Evolutionary conservation across 1,284 basidiomycete genomes (phyloP).

Genomic region (Clitocybe nebularis): DNA sequence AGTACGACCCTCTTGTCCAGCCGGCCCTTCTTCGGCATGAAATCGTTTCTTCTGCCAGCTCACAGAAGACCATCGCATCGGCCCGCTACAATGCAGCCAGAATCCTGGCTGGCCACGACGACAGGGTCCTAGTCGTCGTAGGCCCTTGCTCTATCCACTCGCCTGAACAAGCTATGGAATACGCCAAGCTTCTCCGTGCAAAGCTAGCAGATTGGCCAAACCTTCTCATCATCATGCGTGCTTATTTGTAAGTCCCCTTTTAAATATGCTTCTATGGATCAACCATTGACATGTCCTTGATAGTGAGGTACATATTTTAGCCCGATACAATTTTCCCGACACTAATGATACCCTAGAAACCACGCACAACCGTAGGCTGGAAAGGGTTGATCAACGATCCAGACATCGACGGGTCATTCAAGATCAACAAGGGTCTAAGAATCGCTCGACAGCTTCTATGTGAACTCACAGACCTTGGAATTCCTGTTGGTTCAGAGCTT

Average conservation of each 20-base stretch:
- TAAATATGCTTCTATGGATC: constrained; percentile 3
- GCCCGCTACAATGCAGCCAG: constrained; percentile 78
- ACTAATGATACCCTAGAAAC: constrained; percentile 62
- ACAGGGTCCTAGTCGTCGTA: constrained; percentile 85
- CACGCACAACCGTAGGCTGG: constrained; percentile 86
- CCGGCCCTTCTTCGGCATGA: constrained; percentile 88
- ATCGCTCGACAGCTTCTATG: constrained; percentile 86
- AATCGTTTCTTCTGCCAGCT: constrained; percentile 55
- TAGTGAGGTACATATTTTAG: constrained; percentile 44
- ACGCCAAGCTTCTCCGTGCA: constrained; percentile 74
- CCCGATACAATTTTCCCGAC: too few relatives aligned
- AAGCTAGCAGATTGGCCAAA: constrained; percentile 72
- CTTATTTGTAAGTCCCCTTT: constrained; percentile 75
- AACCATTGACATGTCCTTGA: constrained; percentile 10
- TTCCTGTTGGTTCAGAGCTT: constrained; percentile 94
- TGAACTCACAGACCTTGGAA: constrained; percentile 83
- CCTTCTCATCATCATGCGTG: constrained; percentile 91
- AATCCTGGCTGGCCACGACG: constrained; percentile 80
- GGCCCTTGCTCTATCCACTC: constrained; percentile 98
- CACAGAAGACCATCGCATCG: constrained; percentile 69
- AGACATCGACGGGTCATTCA: constrained; percentile 89
- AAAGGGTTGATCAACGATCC: constrained; percentile 91
- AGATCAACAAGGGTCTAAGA: constrained; percentile 95
- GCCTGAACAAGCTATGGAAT: constrained; percentile 85
- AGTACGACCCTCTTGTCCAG: constrained; percentile 93